Evolutionary conservation across 1,284 basidiomycete species (phyloP).

Genomic region (Marasmius sp.): DNA sequence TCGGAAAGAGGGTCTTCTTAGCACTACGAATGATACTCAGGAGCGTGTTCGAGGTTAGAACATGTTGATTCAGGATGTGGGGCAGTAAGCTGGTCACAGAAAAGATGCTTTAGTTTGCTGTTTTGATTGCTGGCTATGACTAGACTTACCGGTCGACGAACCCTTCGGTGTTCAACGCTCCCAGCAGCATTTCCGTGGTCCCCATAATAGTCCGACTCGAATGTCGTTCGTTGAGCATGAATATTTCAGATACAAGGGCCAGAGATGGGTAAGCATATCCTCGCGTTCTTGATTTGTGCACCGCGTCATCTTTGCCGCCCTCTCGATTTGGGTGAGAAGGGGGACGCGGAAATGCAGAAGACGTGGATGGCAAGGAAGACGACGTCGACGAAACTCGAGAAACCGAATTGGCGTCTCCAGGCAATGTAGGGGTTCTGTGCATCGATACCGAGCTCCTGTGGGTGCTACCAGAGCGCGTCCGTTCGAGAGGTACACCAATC

Average conservation of each 20-base stretch:
- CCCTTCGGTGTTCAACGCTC: slow-evolving; percentile 31
- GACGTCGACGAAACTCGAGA: slow-evolving; percentile 10
- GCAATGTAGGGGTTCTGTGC: background rate
- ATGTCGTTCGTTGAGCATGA: slow-evolving; percentile 45
- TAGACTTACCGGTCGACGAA: slow-evolving; percentile 53
- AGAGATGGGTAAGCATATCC: slow-evolving; percentile 40
- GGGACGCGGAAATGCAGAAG: slow-evolving; percentile 9
- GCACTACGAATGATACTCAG: slow-evolving; percentile 46
- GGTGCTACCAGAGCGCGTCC: slow-evolving; percentile 17
- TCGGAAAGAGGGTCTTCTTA: slow-evolving; percentile 74
- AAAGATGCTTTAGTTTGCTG: background rate
- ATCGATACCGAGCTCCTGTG: slow-evolving; percentile 7
- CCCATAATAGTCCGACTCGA: slow-evolving; percentile 42
- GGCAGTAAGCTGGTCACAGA: slow-evolving; percentile 51
- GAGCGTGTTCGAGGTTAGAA: slow-evolving; percentile 54
- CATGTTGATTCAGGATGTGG: slow-evolving; percentile 51
- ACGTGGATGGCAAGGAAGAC: slow-evolving; percentile 15
- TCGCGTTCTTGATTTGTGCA: slow-evolving; percentile 14
- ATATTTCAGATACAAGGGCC: slow-evolving; percentile 47
- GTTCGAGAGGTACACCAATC: slow-evolving; percentile 16
- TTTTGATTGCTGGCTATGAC: background rate
- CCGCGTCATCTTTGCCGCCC: background rate
- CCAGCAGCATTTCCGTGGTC: slow-evolving; percentile 34
- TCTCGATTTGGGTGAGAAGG: slow-evolving; percentile 8
- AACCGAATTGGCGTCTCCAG: background rate